A percentile compares a stretch with the other conserved stretches of the same genome.
Evolutionary conservation across 2,329 filamentous ascomycete species (phyloP).

Genomic region (Rhytidhysteron rufulum): DNA sequence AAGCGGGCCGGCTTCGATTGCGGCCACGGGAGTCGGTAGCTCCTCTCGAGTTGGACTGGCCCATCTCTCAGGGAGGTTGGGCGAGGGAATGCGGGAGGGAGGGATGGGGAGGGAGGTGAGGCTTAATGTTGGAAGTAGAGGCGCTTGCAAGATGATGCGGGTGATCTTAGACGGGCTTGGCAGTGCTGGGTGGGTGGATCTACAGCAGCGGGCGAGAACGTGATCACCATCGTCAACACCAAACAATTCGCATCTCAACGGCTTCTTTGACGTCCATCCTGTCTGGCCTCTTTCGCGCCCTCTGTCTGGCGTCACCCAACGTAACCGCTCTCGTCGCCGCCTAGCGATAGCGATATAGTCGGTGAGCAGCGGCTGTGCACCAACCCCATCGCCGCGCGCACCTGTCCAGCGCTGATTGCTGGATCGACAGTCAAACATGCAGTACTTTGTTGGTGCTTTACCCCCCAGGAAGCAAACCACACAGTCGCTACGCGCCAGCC

Average conservation of each 20-base stretch:
- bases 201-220: constrained; percentile 1
- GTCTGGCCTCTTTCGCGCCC: not conserved
- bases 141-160: constrained; percentile 6
- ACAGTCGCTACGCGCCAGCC: constrained; percentile 29
- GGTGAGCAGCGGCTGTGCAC: constrained; percentile 1
- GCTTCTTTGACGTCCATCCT: not conserved
- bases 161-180: constrained; percentile 7
- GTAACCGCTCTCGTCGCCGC: too few relatives aligned
- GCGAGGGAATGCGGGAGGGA: constrained; percentile 17
- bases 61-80: constrained; percentile 33
- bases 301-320: not conserved
- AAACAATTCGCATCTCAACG: not conserved
- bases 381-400: not conserved
- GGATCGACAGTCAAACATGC: constrained; percentile 18
- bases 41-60: constrained; percentile 34
- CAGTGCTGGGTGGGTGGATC: not conserved
- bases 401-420: constrained; percentile 6
- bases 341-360: not conserved
- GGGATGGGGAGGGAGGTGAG: constrained; percentile 4
- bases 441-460: constrained; percentile 29
- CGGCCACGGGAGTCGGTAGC: constrained; percentile 19
- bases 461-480: constrained; percentile 22
- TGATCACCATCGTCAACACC: not conserved
- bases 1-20: constrained; percentile 26
- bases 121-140: constrained; percentile 7